phyloP scores from a whole-genome alignment of 1,284 basidiomycete species.

The Pisolithus thermaeus region DNA sequence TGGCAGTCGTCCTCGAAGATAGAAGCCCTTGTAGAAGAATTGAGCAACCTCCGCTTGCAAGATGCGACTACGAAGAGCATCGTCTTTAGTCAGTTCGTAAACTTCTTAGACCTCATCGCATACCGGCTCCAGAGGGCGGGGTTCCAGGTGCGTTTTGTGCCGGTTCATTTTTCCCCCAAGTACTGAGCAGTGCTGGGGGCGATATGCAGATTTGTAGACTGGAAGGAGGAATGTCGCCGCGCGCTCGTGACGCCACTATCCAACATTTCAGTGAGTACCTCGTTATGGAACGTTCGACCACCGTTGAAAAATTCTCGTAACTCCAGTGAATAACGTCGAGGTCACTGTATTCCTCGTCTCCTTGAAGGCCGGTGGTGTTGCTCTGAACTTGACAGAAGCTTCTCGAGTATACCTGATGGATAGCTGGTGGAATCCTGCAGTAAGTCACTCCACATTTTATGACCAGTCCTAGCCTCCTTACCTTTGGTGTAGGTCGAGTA shows the following conservation, averaged over 20 bases:
- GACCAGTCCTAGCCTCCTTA: conserved; percentile 3
- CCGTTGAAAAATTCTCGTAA: not conserved
- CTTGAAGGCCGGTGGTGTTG: conserved; percentile 95
- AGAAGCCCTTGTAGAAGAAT: conserved; percentile 93
- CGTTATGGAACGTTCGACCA: not conserved
- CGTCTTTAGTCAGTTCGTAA: conserved; percentile 94
- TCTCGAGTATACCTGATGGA: conserved; percentile 91
- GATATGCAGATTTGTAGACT: conserved; percentile 80
- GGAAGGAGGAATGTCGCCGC: conserved; percentile 96
- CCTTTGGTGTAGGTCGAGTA: conserved; percentile 49
- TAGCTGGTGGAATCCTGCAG: conserved; percentile 91
- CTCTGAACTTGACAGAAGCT: conserved; percentile 89
- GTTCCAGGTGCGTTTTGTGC: conserved; percentile 58
- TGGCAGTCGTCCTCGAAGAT: conserved; percentile 98
- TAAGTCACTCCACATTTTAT: conserved; percentile 26
- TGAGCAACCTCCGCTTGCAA: conserved; percentile 76
- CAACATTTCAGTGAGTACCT: conserved; percentile 78
- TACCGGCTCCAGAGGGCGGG: conserved; percentile 90
- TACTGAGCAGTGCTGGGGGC: not conserved
- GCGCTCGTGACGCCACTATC: conserved; percentile 92
- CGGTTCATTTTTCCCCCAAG: not conserved
- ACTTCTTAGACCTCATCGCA: conserved; percentile 87
- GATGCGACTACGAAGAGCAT: conserved; percentile 95
- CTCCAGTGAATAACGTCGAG: conserved; percentile 81
- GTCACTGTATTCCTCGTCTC: conserved; percentile 96